A percentile compares a stretch with the other conserved stretches of the same genome.
Conservation (phyloP, 306 rosid species). For the Vicia villosa region DNA sequence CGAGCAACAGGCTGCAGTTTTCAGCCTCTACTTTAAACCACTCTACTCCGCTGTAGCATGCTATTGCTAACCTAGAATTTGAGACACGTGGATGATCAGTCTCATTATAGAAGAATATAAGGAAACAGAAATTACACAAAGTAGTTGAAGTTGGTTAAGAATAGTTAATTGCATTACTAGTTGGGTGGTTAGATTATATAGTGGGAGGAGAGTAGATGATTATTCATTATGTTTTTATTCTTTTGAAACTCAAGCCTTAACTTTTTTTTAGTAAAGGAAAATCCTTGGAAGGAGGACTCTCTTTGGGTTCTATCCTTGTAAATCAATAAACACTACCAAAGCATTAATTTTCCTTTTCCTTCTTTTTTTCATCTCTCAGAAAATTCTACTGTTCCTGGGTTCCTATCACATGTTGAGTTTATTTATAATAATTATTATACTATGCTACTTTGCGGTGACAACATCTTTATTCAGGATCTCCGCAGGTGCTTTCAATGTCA, state of each 20-base stretch:
- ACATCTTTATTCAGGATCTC: conserved; percentile 76
- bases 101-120: background rate
- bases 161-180: background rate
- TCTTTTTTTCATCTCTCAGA: background rate
- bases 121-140: background rate
- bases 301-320: background rate
- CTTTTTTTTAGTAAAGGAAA: background rate
- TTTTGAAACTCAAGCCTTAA: background rate
- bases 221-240: background rate
- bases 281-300: conserved; percentile 6
- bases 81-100: background rate
- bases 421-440: background rate
- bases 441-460: conserved; percentile 29
- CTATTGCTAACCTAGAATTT: background rate
- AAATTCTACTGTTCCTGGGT: background rate
- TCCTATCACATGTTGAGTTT: conserved; percentile 15
- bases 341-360: background rate
- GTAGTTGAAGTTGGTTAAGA: conserved; percentile 8
- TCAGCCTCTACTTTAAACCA: background rate
- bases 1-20: background rate
- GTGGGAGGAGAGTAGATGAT: background rate
- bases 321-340: background rate
- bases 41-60: background rate
- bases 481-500: conserved; percentile 85
- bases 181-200: background rate